Percentiles rank a stretch among this genome's conserved stretches.
Evolutionary conservation across 306 rosid genomes (phyloP).

Genomic region (Medicago ruthenica): DNA sequence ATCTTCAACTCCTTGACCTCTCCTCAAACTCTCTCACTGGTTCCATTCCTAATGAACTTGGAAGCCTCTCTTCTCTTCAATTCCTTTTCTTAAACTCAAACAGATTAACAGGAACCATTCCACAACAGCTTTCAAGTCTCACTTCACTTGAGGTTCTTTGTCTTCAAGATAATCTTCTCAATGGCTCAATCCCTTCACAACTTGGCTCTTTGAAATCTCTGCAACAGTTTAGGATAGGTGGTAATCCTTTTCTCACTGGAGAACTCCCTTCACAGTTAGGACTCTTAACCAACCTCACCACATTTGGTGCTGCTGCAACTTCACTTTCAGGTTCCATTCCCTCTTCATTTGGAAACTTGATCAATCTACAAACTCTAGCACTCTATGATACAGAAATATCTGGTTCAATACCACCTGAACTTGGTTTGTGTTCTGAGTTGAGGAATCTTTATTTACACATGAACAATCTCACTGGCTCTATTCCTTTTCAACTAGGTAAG

Average conservation of each 20-base stretch:
- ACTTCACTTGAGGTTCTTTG: conserved; percentile 76
- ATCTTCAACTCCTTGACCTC: conserved; percentile 83
- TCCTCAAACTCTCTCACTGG: conserved; percentile 86
- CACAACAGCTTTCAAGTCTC: conserved; percentile 68
- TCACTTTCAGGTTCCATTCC: conserved; percentile 89
- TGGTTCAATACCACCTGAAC: conserved; percentile 78
- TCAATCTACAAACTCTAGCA: conserved; percentile 80
- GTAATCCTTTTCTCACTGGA: conserved; percentile 84
- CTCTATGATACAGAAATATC: conserved; percentile 84
- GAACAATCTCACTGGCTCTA: conserved; percentile 81
- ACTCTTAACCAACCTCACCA: conserved; percentile 78
- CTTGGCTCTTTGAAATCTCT: conserved; percentile 77
- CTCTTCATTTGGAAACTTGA: conserved; percentile 80
- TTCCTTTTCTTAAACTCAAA: conserved; percentile 83
- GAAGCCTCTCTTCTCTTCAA: conserved; percentile 72
- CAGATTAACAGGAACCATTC: conserved; percentile 66
- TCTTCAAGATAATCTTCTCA: conserved; percentile 79
- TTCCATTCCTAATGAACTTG: conserved; percentile 76
- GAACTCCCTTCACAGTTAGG: conserved; percentile 78
- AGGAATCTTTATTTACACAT: conserved; percentile 79
- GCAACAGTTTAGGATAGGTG: conserved; percentile 90
- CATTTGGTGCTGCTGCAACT: conserved; percentile 92
- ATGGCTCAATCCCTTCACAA: conserved; percentile 84
- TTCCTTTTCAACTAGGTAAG: conserved; percentile 77
- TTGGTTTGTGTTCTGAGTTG: conserved; percentile 83